These are phyloP conservation scores for Scolecobasidium constrictum DNA, from an alignment of 2,329 filamentous ascomycete genomes.

Conservation along the genomic window DNA sequence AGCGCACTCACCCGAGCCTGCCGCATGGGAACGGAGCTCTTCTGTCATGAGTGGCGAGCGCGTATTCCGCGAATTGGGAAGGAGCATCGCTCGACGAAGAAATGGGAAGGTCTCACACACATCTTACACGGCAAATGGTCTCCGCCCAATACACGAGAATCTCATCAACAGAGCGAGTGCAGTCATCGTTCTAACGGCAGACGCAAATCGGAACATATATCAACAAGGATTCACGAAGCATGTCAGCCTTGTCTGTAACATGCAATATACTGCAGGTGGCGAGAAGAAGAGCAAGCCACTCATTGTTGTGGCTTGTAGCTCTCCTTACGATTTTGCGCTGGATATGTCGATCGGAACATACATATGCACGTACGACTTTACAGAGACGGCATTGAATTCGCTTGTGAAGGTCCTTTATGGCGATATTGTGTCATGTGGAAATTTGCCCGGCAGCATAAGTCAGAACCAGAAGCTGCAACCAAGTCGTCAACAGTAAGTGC, in stretches of 20 bases:
- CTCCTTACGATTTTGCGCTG: conserved; percentile 92
- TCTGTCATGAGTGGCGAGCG: conserved; percentile 83
- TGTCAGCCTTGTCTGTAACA: conserved; percentile 87
- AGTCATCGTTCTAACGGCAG: conserved; percentile 83
- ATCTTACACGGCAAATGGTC: conserved; percentile 87
- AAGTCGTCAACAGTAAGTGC: conserved; percentile 67
- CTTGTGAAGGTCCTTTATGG: conserved; percentile 56
- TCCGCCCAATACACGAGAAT: conserved; percentile 86
- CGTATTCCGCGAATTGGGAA: conserved; percentile 81
- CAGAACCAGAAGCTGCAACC: conserved; percentile 82
- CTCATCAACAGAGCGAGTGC: conserved; percentile 79
- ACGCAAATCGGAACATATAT: conserved; percentile 88
- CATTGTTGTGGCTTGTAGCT: conserved; percentile 86
- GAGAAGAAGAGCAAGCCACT: conserved; percentile 70
- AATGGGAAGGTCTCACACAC: conserved; percentile 85
- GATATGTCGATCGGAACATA: conserved; percentile 86
- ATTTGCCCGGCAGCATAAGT: conserved; percentile 60
- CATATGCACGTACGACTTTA: conserved; percentile 93
- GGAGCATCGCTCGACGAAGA: conserved; percentile 73
- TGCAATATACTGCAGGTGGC: conserved; percentile 58
- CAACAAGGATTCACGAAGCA: conserved; percentile 94
- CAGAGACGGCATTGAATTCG: conserved; percentile 78
- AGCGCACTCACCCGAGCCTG: conserved; percentile 45
- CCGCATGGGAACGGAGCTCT: conserved; percentile 44
- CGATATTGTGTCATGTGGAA: conserved; percentile 48